Base-by-base conservation (phyloP, 768 basidiomycete species). In the Kwoniella europaea region DNA sequence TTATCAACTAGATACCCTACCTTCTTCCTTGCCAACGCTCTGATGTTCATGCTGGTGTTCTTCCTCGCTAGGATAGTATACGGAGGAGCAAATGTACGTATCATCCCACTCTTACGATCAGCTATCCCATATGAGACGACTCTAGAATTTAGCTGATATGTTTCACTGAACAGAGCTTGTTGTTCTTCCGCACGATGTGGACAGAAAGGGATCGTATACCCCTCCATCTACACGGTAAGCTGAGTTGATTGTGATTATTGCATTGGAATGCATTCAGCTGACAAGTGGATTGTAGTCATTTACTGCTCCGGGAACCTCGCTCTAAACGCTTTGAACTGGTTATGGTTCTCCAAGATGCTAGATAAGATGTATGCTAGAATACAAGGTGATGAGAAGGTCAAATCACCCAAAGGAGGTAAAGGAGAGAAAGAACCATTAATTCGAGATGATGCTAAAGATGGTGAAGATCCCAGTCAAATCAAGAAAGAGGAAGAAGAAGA, bases 1-100 rank as follows among this genome's bases (percentile, higher is more conserved):
- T 80, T 93, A 71, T 92, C 93, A 82, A 92, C 93, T 82, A 89
- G 87, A 16, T 88, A 88, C 57, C 88, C 88, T 29, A 88, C 76
- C 2, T 77, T 89, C 41, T 92, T 93, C 79, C 84, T 91, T 24
- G 77, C 91, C 61, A 95, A 94, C 77, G 92, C 92, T 15, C 68
- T 90, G 57, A 80, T 87, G 68, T 86, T 96, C 46, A 85, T 93
- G 50, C 71, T 82, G 41, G 86, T 89, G 5, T 96, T 94, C 85
- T 89, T 91, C 80, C 84, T 86, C 54, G 88, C 90, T 15, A 86
- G 93, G 24, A 85, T 95, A 13, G 78, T 92, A 1, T 92, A 90
- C 79, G 93, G 93, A 27, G 88, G 74, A 7, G 79, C 79, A 22
- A 73, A 79, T 35, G 85, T 85, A 67, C 67, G 84, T 76, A 1